Percentiles rank a stretch among this genome's conserved stretches.
phyloP scores from a whole-genome alignment of 495 filamentous ascomycete species.

The Trichodelitschia bisporula region DNA sequence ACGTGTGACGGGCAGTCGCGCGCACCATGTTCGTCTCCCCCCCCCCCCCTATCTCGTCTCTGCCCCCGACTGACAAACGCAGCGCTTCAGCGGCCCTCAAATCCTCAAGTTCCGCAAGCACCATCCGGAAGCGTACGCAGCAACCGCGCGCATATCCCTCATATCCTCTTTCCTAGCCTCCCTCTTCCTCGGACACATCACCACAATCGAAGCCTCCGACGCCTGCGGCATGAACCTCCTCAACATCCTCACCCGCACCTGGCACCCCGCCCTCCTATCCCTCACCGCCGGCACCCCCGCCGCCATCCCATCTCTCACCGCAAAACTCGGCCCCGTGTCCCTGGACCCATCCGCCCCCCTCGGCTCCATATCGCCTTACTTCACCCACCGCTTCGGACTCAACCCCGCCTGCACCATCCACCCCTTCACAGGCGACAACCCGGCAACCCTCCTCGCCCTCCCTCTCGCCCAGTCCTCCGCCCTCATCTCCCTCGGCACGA shows the following conservation, averaged over 20 bases:
- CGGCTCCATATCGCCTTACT: constrained; percentile 51
- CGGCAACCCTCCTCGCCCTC: constrained; percentile 75
- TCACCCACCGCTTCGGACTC: constrained; percentile 56
- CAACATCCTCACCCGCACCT: constrained; percentile 54
- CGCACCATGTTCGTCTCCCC: constrained; percentile 41
- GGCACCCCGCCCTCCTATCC: constrained; percentile 46
- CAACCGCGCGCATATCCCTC: constrained; percentile 66
- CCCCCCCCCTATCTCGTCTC: background rate
- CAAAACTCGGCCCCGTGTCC: constrained; percentile 59
- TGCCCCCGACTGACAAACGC: background rate
- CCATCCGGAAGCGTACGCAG: constrained; percentile 54
- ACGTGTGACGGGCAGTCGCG: constrained; percentile 61
- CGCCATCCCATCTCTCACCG: constrained; percentile 39
- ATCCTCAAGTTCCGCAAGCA: constrained; percentile 68
- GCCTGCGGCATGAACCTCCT: constrained; percentile 94
- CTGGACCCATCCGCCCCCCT: constrained; percentile 58
- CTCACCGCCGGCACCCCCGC: constrained; percentile 47
- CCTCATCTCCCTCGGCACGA: constrained; percentile 84
- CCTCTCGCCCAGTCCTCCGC: constrained; percentile 70
- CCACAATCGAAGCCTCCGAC: constrained; percentile 82
- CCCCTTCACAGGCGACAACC: constrained; percentile 89
- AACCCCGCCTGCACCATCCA: constrained; percentile 44
- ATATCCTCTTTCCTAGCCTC: constrained; percentile 92
- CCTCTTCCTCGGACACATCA: constrained; percentile 61
- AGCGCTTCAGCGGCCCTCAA: constrained; percentile 97